Evolutionary conservation across 176 grass and related monocot genomes (phyloP).

Genomic region (Eleusine indica): DNA sequence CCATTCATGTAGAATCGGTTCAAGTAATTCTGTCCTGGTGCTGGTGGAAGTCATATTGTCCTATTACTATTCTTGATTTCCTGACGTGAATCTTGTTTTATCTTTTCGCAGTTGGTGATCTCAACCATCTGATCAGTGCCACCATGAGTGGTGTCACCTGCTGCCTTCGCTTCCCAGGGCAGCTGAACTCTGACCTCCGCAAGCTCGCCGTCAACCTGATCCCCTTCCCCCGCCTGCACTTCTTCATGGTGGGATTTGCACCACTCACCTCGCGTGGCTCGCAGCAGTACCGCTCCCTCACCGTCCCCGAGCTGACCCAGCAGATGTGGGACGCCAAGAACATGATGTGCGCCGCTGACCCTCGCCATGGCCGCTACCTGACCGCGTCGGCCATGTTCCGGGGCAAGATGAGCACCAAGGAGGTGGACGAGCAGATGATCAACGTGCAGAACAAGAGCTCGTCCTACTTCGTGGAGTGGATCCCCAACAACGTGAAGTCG

Average conservation of each 20-base stretch:
- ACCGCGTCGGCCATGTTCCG: slow-evolving; percentile 84
- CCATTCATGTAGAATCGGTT: too few species aligned
- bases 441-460: slow-evolving; percentile 84
- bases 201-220: slow-evolving; percentile 88
- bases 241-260: slow-evolving; percentile 90
- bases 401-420: slow-evolving; percentile 85
- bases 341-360: slow-evolving; percentile 85
- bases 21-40: background rate
- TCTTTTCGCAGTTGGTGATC: background rate
- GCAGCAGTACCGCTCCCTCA: slow-evolving; percentile 83
- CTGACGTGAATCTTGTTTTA: background rate
- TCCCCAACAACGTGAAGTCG: slow-evolving; percentile 78
- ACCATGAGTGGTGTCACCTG: slow-evolving; percentile 91
- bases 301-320: slow-evolving; percentile 79
- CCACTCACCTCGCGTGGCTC: slow-evolving; percentile 79
- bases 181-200: slow-evolving; percentile 84
- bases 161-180: slow-evolving; percentile 86
- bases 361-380: slow-evolving; percentile 79
- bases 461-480: slow-evolving; percentile 83
- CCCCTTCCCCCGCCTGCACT: slow-evolving; percentile 86
- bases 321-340: slow-evolving; percentile 93
- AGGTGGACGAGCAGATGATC: slow-evolving; percentile 90
- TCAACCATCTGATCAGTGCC: slow-evolving; percentile 19
- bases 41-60: background rate
- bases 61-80: background rate